Evolutionary conservation across 2,329 filamentous ascomycete genomes (phyloP), one percentile per base, ranked within the genome.

Genomic region (Trichoderma breve): DNA sequence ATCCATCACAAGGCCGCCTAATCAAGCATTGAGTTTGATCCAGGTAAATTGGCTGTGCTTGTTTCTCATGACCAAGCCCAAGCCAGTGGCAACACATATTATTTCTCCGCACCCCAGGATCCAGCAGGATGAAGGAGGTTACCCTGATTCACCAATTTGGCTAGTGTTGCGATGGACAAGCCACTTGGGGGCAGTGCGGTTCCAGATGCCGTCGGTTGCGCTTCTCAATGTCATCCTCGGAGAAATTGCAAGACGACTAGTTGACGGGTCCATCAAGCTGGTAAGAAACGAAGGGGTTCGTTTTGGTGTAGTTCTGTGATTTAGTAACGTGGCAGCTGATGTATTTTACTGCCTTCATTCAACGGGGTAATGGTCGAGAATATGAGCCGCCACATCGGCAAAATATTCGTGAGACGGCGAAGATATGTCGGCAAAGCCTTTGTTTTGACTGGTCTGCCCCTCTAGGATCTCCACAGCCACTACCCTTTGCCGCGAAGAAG

Each of bases 371-470:
- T 73, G 28, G 28, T 62, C 12, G n/a, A 74, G 65, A 14, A 75
- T 72, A 51, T 74, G 28, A 47, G 36, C 60, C 15, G 75, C 75
- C 39, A 76, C 73, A 26, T 73, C 73, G 24, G 75, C 74, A 73
- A 76, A 76, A 64, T 75, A 75, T 15, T 74, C 73, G 15, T 67
- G 43, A 1, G 73, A 74, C 8, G 64, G 58, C 6, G 65, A 53
- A 30, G 74, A 65, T 11, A 76, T 73, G 21, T 70, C 73, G 39
- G 74, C 70, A 6, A 76, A 70, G 28, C 75, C 75, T 72, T 70
- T 73, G 3, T 55, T 61, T 21, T 67, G 74, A 11, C 4, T 15
- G 3, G n/a, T 21, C 1, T 70, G 55, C 9, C 72, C 70, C 15
- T 72, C 70, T 1, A 76, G 67, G 57, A 73, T 72, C 0, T 14